Evolutionary conservation across 192 early-diverging fungal species (phyloP).

Genomic region (Coemansia erecta): DNA sequence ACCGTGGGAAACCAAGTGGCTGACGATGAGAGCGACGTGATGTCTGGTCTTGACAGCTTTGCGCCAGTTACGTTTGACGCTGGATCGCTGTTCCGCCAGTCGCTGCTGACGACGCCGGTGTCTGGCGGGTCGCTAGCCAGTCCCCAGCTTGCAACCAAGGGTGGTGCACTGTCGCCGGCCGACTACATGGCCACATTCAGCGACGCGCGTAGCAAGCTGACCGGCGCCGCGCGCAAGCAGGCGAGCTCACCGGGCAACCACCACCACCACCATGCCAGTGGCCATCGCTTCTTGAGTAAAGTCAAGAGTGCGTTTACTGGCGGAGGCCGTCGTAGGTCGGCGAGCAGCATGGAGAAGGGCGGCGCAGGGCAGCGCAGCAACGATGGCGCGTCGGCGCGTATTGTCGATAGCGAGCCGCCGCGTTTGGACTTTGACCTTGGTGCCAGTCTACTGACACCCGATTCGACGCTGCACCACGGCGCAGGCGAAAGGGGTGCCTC

Average conservation of each 20-base stretch:
- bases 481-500: background rate
- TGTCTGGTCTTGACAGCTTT: conserved; percentile 26
- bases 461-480: conserved; percentile 30
- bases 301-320: conserved; percentile 37
- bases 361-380: background rate
- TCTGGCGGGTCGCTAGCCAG: conserved; percentile 2
- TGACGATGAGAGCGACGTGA: background rate
- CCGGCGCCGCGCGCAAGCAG: conserved; percentile 10
- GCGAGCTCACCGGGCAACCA: no score
- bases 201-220: conserved; percentile 32
- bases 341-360: conserved; percentile 5
- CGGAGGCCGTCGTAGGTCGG: conserved; percentile 12
- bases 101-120: conserved; percentile 3
- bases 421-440: conserved; percentile 47
- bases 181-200: conserved; percentile 42
- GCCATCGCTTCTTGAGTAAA: conserved; percentile 47
- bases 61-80: conserved; percentile 42
- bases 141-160: conserved; percentile 2
- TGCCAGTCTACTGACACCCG: conserved; percentile 38
- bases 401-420: conserved; percentile 16
- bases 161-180: conserved; percentile 23
- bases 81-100: conserved; percentile 34
- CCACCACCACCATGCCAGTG: background rate
- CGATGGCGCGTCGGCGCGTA: background rate
- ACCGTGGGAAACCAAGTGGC: background rate